Base-by-base conservation (phyloP, 2,329 filamentous ascomycete genomes). In the Curvularia hawaiiensis region DNA sequence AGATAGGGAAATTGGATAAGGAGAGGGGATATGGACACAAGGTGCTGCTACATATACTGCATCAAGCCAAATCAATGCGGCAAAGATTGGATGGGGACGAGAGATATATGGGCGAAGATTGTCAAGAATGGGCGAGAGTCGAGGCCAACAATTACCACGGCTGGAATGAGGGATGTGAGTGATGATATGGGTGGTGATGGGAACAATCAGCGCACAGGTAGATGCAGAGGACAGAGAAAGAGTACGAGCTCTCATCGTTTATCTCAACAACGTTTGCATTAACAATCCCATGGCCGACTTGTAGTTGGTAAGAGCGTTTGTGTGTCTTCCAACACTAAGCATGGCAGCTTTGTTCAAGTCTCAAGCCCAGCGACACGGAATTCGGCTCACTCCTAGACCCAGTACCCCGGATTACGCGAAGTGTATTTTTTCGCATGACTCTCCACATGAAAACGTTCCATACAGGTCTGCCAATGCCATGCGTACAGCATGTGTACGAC, bases 111-210 rank as follows among this genome's bases (percentile, higher is more conserved):
- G 48, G 20, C 12, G 35, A 50, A 3, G 55, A 45, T 16, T 55
- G 51, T n/a, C 55, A 46, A 16, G 48, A 55, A 40, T 47, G 48
- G 58, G 33, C 14, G 12, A 54, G 22, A 18, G 22, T 16, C 6
- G 33, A 28, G 7, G 10, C 2, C 14, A 24, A 50, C n/a, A 4
- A 54, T 28, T 5, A 18, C 22, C 18, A 20, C 44, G 30, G 28
- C 28, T 20, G 30, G 14, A 20, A 14, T 10, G 20, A 38, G 28
- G 22, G 9, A n/a, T 18, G 28, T 14, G 8, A 9, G 28, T 14
- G 8, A 9, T 3, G 39, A 9, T 3, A 39, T 7, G 14, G 41
- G 50, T 8, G 18, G 30, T 28, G 40, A 26, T 6, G 22, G 30
- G 30, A 41, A 40, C 18, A 46, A 20, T 2, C 22, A 33, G 20